These are phyloP conservation scores for Eragrostis nindensis DNA, from an alignment of 176 grass and related monocot species.

Conservation along the genomic window DNA sequence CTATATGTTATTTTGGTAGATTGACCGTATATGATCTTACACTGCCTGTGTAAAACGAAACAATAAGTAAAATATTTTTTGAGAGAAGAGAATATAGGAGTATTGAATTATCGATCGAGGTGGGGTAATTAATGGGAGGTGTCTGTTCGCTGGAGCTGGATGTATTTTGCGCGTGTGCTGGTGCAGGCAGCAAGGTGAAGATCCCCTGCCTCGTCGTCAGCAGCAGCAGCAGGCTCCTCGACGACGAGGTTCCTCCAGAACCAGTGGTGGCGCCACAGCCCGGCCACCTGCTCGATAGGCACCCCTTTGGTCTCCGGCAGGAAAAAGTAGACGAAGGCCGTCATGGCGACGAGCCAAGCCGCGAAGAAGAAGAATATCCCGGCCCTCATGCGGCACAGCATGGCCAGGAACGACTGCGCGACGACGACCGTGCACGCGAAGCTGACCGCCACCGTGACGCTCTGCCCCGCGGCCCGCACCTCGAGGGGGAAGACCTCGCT, in stretches of 20 bases:
- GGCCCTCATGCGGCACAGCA: constrained; percentile 62
- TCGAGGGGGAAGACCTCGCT: constrained; percentile 78
- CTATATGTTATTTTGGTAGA: no score
- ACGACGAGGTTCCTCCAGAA: constrained; percentile 56
- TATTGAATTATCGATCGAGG: no score
- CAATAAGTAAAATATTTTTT: no score
- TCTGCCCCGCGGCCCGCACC: constrained; percentile 57
- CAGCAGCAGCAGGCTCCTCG: no score
- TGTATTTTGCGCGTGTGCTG: no score
- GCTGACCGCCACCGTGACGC: constrained; percentile 55
- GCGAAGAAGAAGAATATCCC: constrained; percentile 73
- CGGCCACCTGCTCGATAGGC: constrained; percentile 63
- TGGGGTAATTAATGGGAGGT: no score
- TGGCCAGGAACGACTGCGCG: constrained; percentile 52
- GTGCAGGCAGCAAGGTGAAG: no score
- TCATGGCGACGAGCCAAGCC: constrained; percentile 61
- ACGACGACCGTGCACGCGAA: constrained; percentile 56
- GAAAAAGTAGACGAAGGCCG: constrained; percentile 52
- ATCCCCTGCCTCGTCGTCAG: no score
- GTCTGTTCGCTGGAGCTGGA: no score
- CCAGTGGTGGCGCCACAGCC: constrained; percentile 58
- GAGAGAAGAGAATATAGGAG: no score
- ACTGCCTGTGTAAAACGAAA: no score
- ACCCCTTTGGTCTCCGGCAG: constrained; percentile 64
- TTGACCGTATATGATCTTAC: no score